Conservation (phyloP, 1,284 basidiomycete species). For the Naganishia liquefaciens region DNA sequence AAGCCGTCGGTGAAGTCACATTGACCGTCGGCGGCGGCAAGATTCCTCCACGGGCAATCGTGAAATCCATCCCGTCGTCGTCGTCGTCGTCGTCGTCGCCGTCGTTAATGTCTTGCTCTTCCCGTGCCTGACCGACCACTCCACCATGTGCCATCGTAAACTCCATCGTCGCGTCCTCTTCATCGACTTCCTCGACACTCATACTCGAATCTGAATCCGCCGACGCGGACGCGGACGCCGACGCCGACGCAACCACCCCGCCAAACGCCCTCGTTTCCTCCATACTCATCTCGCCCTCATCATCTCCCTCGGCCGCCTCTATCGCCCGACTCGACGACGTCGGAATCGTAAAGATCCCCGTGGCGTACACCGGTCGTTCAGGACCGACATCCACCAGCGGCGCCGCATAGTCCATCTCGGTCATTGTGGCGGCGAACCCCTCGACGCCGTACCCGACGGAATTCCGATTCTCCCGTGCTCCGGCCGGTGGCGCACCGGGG, state of each 20-base stretch:
- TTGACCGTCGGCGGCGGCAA: conserved; percentile 27
- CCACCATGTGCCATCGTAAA: conserved; percentile 46
- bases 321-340: neutral
- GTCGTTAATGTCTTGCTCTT: neutral
- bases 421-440: conserved; percentile 17
- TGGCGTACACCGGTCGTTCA: conserved; percentile 16
- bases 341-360: conserved; percentile 26
- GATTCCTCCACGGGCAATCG: conserved; percentile 45
- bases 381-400: conserved; percentile 6
- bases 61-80: conserved; percentile 46
- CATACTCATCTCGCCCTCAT: conserved; percentile 47
- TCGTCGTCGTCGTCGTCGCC: conserved; percentile 15
- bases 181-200: conserved; percentile 27
- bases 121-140: conserved; percentile 33
- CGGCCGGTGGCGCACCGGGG: conserved; percentile 45
- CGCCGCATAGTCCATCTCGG: conserved; percentile 3
- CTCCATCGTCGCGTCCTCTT: conserved; percentile 42
- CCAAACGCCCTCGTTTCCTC: conserved; percentile 51
- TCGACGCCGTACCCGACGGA: conserved; percentile 51
- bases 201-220: conserved; percentile 22
- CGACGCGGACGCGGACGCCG: conserved; percentile 10
- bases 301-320: conserved; percentile 34
- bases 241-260: conserved; percentile 38
- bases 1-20: conserved; percentile 28
- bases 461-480: conserved; percentile 41